Evolutionary conservation across 306 rosid genomes (phyloP), one percentile per base, ranked within the genome.

Genomic region (Lathyrus sativus): DNA sequence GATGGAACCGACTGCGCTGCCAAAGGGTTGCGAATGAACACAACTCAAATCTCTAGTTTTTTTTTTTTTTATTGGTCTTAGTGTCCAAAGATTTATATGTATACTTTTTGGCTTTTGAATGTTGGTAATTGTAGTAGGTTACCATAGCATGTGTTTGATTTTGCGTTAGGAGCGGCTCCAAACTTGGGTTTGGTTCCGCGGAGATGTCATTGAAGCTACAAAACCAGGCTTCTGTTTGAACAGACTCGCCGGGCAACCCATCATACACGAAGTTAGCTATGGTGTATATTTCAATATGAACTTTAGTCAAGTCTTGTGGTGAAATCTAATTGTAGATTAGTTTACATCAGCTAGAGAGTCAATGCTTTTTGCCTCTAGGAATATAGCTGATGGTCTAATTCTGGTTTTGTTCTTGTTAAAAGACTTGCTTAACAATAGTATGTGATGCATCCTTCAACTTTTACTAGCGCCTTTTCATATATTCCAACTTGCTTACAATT

Each of bases 311-410:
- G 26, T 55, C 53, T 51, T 72, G 64, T 73, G 66, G 42, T 46
- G 63, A 67, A 67, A 68, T 75, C 72, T 76, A 76, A 56, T 68
- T 68, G 72, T 73, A 81, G 76, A 64, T 56, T 13, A 62, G 68
- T 39, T 62, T 43, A 41, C 71, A 72, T 72, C 15, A 55, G 65
- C 76, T 64, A 51, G 68, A 61, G 72, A 37, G 13, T 13, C 18
- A 44, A 11, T 56, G 28, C 73, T 42, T 59, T 59, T 54, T 53
- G 72, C 46, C 58, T 71, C 71, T 26, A 28, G 24, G 22, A 54
- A 59, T 45, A 62, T 55, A 43, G 65, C 39, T 71, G 3, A 24
- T 17, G 31, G 50, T 62, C 15, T 62, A 18, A 58, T 50, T 75
- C 2, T 63, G 18, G 29, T 0, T 13, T 48, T 43, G 14, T 51